Conservation (phyloP, 1,284 basidiomycete species). For the Naganishia sp. region DNA sequence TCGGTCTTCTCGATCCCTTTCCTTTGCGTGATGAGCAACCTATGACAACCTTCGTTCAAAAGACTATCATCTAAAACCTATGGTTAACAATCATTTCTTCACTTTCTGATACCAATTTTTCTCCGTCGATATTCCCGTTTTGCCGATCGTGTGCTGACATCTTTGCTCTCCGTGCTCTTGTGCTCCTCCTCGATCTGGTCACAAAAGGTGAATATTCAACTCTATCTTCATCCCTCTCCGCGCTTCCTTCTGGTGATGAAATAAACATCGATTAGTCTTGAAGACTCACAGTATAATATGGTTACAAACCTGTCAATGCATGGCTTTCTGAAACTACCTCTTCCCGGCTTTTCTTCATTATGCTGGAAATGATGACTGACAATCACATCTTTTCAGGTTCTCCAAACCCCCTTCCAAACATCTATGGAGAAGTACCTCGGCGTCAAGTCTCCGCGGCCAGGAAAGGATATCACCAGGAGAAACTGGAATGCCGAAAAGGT, state of each 20-base stretch:
- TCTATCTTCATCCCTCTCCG: slow-evolving; percentile 31
- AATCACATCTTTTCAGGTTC: slow-evolving; percentile 36
- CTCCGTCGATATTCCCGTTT: slow-evolving; percentile 4
- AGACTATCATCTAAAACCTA: slow-evolving; percentile 45
- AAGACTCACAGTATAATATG: slow-evolving; percentile 50
- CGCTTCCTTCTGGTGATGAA: slow-evolving; percentile 45
- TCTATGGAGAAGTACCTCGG: slow-evolving; percentile 51
- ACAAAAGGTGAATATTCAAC: slow-evolving; percentile 45
- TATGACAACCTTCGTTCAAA: slow-evolving; percentile 54
- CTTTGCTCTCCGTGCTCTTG: slow-evolving; percentile 19
- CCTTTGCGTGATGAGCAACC: slow-evolving; percentile 47
- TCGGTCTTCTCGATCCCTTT: not conserved
- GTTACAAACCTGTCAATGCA: slow-evolving; percentile 51
- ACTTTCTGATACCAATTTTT: slow-evolving; percentile 49
- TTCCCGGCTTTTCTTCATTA: not conserved
- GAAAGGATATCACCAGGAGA: slow-evolving; percentile 34
- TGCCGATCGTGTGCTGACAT: slow-evolving; percentile 17
- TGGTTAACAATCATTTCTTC: slow-evolving; percentile 54
- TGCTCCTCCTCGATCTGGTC: slow-evolving; percentile 17
- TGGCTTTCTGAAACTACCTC: slow-evolving; percentile 50
- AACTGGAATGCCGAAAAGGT: slow-evolving; percentile 35
- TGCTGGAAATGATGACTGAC: slow-evolving; percentile 37
- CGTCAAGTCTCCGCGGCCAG: slow-evolving; percentile 32
- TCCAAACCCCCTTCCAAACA: slow-evolving; percentile 48
- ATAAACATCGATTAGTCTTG: slow-evolving; percentile 54